Percentiles rank a stretch among this genome's conserved stretches.
Conservation (phyloP, 2,329 filamentous ascomycete genomes). For the Gremmenia infestans region DNA sequence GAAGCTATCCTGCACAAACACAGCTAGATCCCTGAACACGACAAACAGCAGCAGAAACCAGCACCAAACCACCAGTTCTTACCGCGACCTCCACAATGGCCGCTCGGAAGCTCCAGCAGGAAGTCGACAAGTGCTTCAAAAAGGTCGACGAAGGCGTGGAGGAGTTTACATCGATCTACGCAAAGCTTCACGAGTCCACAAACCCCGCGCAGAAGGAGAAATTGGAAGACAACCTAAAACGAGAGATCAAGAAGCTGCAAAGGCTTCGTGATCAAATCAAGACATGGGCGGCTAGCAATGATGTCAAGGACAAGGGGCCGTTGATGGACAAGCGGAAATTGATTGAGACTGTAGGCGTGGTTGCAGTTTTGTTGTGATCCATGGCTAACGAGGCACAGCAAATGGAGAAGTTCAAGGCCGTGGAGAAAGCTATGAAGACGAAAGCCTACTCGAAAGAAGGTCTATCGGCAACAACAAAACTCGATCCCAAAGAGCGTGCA, state of each 20-base stretch:
- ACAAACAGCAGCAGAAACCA: conserved; percentile 22
- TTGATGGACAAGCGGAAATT: conserved; percentile 89
- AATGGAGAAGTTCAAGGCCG: conserved; percentile 99
- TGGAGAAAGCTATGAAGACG: conserved; percentile 99
- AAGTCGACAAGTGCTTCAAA: conserved; percentile 99
- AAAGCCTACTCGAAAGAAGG: conserved; percentile 99
- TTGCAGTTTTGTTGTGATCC: conserved; percentile 8
- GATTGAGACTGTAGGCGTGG: conserved; percentile 79
- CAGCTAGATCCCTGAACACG: conserved; percentile 25
- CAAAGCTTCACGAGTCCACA: conserved; percentile 90
- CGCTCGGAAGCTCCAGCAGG: conserved; percentile 91
- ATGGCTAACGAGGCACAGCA: conserved; percentile 52
- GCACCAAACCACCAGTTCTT: conserved; percentile 12
- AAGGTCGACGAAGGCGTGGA: conserved; percentile 90
- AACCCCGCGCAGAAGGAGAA: conserved; percentile 98
- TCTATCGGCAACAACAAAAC: conserved; percentile 80
- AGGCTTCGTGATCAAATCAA: conserved; percentile 97
- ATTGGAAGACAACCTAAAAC: conserved; percentile 94
- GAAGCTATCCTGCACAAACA: conserved; percentile 19
- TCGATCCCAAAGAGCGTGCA: conserved; percentile 97
- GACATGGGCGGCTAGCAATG: conserved; percentile 96
- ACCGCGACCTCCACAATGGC: conserved; percentile 61
- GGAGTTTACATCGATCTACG: conserved; percentile 92
- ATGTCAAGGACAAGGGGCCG: conserved; percentile 99
- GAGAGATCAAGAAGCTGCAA: conserved; percentile 99